Conservation (phyloP, 495 filamentous ascomycete genomes). For the Penicillium bialowiezense region DNA sequence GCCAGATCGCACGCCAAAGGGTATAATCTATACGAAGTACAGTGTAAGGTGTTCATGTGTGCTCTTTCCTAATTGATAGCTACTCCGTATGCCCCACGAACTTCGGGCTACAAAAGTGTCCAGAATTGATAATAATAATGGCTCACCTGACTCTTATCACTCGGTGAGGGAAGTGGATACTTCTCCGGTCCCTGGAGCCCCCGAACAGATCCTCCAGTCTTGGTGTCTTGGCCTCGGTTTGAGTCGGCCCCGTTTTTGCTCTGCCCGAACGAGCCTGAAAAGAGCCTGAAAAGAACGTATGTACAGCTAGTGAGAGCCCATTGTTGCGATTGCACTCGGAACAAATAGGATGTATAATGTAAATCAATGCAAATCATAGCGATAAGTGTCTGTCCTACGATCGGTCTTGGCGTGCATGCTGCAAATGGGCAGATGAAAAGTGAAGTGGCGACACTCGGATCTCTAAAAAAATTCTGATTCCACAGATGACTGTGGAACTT, state of each 20-base stretch:
- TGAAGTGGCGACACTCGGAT: slow-evolving; percentile 1
- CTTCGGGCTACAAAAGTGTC: no score
- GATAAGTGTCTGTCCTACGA: no score
- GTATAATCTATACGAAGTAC: no score
- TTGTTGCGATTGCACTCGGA: not conserved
- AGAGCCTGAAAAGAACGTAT: no score
- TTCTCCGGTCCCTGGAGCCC: not conserved
- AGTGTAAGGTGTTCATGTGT: no score
- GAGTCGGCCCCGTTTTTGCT: slow-evolving; percentile 6
- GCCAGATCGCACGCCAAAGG: no score
- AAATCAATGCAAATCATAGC: no score
- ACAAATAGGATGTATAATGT: not conserved
- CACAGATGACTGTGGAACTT: slow-evolving; percentile 1
- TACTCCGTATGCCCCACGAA: no score
- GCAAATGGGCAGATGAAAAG: not conserved
- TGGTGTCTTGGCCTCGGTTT: slow-evolving; percentile 17
- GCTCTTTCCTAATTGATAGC: no score
- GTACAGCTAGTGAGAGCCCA: no score
- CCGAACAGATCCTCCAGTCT: not conserved
- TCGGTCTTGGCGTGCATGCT: slow-evolving; percentile 3
- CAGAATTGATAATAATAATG: not conserved
- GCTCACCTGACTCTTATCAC: not conserved
- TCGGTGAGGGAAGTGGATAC: not conserved
- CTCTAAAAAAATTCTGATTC: slow-evolving; percentile 1
- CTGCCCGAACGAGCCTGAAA: no score